A percentile compares a stretch with the other conserved stretches of the same genome.
Evolutionary conservation across 2,329 filamentous ascomycete species (phyloP).

Genomic region (Diplocarpon rosae): DNA sequence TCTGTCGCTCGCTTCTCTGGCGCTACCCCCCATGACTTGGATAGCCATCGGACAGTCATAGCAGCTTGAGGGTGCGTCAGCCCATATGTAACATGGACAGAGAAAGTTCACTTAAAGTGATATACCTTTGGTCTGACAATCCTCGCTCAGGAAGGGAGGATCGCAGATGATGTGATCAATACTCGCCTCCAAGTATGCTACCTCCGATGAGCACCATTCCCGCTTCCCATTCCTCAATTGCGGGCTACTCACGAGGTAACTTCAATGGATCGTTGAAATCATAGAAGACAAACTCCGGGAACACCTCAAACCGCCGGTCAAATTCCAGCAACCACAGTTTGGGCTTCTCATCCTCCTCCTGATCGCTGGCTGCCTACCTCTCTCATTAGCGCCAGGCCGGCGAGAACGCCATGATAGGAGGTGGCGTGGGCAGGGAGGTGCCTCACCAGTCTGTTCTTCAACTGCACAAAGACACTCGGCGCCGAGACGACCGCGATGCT

Average conservation of each 20-base stretch:
- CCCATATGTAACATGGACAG: too few species aligned
- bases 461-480: constrained; percentile 65
- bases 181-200: constrained; percentile 46
- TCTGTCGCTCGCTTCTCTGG: constrained; percentile 1
- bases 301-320: constrained; percentile 62
- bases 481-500: constrained; percentile 61
- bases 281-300: constrained; percentile 64
- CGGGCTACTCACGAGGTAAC: constrained; percentile 40
- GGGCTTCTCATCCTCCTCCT: constrained; percentile 32
- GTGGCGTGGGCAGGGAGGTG: not conserved
- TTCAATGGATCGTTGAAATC: constrained; percentile 61
- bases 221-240: not conserved
- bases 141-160: constrained; percentile 68
- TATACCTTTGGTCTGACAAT: constrained; percentile 71
- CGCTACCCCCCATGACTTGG: constrained; percentile 31
- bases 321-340: constrained; percentile 60
- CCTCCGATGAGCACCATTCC: constrained; percentile 4
- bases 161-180: constrained; percentile 65
- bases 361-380: constrained; percentile 3
- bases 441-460: constrained; percentile 58
- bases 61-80: constrained; percentile 39
- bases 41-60: constrained; percentile 63
- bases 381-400: not conserved
- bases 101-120: too few species aligned
- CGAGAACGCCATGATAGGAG: not conserved